A percentile compares a stretch with the other conserved stretches of the same genome.
These are phyloP conservation scores for Termitomyces heimii DNA, from an alignment of 768 basidiomycete genomes.

Conservation along the genomic window DNA sequence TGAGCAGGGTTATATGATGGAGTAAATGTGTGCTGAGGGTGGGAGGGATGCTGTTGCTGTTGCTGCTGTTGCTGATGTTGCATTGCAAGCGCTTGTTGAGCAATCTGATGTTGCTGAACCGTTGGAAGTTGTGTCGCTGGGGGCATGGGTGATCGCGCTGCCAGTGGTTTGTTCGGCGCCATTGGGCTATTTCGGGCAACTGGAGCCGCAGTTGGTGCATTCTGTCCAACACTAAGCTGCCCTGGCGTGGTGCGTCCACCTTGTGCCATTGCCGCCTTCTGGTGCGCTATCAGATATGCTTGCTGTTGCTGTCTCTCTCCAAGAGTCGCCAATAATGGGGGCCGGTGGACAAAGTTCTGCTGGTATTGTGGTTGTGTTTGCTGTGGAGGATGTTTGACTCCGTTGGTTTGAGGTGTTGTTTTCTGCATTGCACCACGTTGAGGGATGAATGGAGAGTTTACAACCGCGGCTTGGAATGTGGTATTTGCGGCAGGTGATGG, in stretches of 20 bases:
- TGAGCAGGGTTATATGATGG: conserved; percentile 30
- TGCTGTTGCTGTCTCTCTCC: conserved; percentile 7
- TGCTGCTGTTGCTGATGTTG: conserved; percentile 11
- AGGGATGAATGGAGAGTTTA: conserved; percentile 1
- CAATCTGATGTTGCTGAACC: conserved; percentile 10
- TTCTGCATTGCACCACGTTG: conserved; percentile 3
- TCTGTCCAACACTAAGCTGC: conserved; percentile 14
- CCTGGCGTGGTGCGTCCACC: conserved; percentile 23
- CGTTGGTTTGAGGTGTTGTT: not conserved
- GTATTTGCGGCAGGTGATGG: conserved; percentile 11
- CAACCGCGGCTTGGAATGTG: conserved; percentile 9
- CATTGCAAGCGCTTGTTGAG: conserved; percentile 1
- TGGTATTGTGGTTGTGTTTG: not conserved
- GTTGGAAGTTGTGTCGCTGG: conserved; percentile 21
- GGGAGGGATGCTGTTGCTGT: conserved; percentile 14
- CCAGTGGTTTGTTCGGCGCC: conserved; percentile 24
- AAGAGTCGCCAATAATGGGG: not conserved
- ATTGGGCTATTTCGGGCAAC: conserved; percentile 29
- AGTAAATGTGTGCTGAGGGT: conserved; percentile 19
- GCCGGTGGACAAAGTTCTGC: not conserved
- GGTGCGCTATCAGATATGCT: not conserved
- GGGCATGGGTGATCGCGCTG: conserved; percentile 24
- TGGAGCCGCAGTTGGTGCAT: conserved; percentile 12
- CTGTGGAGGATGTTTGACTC: not conserved
- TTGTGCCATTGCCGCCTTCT: conserved; percentile 8